Conservation (phyloP, 148 eudicot genomes). For the Fallopia convolvulus region DNA sequence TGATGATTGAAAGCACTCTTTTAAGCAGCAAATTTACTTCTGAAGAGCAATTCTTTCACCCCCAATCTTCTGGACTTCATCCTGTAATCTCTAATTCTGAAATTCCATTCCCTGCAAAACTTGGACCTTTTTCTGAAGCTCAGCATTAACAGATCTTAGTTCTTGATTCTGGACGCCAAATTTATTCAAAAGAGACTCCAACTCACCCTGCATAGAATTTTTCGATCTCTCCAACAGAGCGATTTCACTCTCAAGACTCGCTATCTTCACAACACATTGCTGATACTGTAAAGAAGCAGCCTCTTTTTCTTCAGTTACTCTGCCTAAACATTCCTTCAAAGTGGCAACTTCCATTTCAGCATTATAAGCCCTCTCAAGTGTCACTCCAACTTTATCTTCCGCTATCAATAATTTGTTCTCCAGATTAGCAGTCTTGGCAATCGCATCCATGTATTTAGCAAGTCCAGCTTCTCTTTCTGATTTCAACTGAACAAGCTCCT, state of each 20-base stretch:
- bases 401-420: slow-evolving; percentile 55
- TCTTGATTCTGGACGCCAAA: slow-evolving; percentile 58
- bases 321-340: slow-evolving; percentile 39
- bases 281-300: slow-evolving; percentile 41
- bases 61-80: slow-evolving; percentile 39
- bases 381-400: slow-evolving; percentile 47
- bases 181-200: slow-evolving; percentile 47
- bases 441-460: slow-evolving; percentile 48
- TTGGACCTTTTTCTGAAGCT: slow-evolving; percentile 60
- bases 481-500: slow-evolving; percentile 42
- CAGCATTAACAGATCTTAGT: slow-evolving; percentile 48
- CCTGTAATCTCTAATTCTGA: slow-evolving; percentile 40
- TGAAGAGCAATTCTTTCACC: slow-evolving; percentile 65
- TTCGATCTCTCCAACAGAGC: slow-evolving; percentile 49
- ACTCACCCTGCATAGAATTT: slow-evolving; percentile 43
- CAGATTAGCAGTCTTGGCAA: slow-evolving; percentile 52
- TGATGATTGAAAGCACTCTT: slow-evolving; percentile 50
- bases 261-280: slow-evolving; percentile 57
- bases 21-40: slow-evolving; percentile 63
- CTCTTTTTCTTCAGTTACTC: slow-evolving; percentile 58
- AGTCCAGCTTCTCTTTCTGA: slow-evolving; percentile 53
- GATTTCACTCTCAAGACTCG: slow-evolving; percentile 50
- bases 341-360: slow-evolving; percentile 68
- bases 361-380: slow-evolving; percentile 41
- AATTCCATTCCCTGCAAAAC: slow-evolving; percentile 46